Conservation (phyloP, 495 filamentous ascomycete species). For the Delitschia confertaspora region DNA sequence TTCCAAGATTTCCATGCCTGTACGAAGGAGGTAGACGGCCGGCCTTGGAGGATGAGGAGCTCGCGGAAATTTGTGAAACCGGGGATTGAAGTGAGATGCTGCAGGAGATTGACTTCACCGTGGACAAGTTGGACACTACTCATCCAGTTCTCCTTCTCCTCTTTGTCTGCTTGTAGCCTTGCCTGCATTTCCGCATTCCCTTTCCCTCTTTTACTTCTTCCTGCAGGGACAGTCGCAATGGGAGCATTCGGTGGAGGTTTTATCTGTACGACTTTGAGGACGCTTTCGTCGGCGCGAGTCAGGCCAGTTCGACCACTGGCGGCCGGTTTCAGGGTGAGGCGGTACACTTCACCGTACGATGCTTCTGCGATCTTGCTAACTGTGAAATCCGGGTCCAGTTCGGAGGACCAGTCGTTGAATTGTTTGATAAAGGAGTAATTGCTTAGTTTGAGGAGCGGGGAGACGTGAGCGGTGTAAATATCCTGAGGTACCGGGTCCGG, state of each 20-base stretch:
- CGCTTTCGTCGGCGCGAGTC: constrained; percentile 40
- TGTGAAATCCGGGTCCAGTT: constrained; percentile 41
- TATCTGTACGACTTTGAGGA: constrained; percentile 39
- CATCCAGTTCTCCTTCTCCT: constrained; percentile 25
- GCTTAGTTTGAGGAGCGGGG: constrained; percentile 20
- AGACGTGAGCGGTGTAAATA: constrained; percentile 10
- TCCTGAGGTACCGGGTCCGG: constrained; percentile 4
- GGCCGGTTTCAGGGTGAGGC: constrained; percentile 42
- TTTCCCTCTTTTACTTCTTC: background rate
- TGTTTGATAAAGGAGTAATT: constrained; percentile 4
- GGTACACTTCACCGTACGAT: constrained; percentile 61
- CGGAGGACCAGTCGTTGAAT: constrained; percentile 41
- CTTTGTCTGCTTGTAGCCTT: constrained; percentile 11
- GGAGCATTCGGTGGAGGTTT: constrained; percentile 31
- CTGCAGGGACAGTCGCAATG: background rate
- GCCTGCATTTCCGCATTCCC: constrained; percentile 30
- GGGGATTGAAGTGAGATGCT: constrained; percentile 65
- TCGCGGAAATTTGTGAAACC: constrained; percentile 91
- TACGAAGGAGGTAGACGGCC: constrained; percentile 52
- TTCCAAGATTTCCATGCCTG: constrained; percentile 57
- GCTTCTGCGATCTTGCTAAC: constrained; percentile 61
- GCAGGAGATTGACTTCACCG: constrained; percentile 64
- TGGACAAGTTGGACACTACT: constrained; percentile 48
- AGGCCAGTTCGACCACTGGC: constrained; percentile 30
- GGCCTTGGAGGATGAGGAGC: constrained; percentile 62